phyloP scores from a whole-genome alignment of 2,329 filamentous ascomycete species.

The Fusarium decemcellulare region DNA sequence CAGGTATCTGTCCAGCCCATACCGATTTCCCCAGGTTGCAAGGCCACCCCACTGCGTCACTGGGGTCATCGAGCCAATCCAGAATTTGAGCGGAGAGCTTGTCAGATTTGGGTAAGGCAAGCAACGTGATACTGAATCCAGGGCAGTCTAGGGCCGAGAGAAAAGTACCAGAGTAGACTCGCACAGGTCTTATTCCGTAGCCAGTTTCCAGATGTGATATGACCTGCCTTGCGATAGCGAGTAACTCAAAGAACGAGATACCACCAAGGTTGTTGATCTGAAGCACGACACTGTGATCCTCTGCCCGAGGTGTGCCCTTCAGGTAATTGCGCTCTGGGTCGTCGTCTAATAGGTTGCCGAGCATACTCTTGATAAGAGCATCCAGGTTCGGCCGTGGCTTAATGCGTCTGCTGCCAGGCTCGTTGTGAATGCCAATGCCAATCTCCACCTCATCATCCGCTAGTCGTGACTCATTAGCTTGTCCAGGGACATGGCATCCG shows the following conservation, averaged over 20 bases:
- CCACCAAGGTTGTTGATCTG: slow-evolving; percentile 13
- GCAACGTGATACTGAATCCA: slow-evolving; percentile 14
- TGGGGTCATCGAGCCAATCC: slow-evolving; percentile 7
- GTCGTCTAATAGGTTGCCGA: not conserved
- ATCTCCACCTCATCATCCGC: slow-evolving; percentile 12
- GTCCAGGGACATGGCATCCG: slow-evolving; percentile 6
- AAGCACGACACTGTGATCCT: slow-evolving; percentile 8
- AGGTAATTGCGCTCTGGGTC: slow-evolving; percentile 12
- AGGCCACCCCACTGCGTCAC: slow-evolving; percentile 11
- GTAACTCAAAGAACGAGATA: slow-evolving; percentile 4
- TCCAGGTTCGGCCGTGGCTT: not conserved
- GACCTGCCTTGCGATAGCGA: slow-evolving; percentile 4
- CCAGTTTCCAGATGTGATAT: not conserved
- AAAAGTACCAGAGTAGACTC: slow-evolving; percentile 8
- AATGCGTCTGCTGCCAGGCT: slow-evolving; percentile 11
- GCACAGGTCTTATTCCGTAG: slow-evolving; percentile 10
- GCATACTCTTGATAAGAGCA: slow-evolving; percentile 7
- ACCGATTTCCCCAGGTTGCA: not conserved
- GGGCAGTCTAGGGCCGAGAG: slow-evolving; percentile 11
- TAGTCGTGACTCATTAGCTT: not conserved
- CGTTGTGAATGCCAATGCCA: slow-evolving; percentile 19
- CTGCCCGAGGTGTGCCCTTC: not conserved
- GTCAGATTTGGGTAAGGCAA: slow-evolving; percentile 2
- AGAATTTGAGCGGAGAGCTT: slow-evolving; percentile 2
- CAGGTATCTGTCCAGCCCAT: not conserved